Base-by-base conservation (phyloP, 2,329 filamentous ascomycete species). In the Fusarium sp. region DNA sequence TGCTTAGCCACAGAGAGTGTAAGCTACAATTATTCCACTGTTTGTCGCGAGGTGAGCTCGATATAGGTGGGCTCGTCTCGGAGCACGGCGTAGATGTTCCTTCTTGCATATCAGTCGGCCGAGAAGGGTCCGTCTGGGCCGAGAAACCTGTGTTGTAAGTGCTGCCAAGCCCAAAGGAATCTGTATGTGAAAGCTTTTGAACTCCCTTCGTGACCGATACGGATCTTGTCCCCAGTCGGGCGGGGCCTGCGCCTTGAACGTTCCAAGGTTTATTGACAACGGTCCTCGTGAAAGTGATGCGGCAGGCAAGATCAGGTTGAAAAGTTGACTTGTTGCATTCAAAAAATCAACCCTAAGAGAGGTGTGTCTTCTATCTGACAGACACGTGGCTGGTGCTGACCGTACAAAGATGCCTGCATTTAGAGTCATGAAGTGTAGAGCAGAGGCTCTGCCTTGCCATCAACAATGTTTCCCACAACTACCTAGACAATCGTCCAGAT, bases 41-140 rank as follows among this genome's bases (percentile, higher is more conserved):
- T 57, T 61, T 67, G 45, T 66, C 58, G 60, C 57, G 47, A 69
- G 53, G 42, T 47, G 54, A 53, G 46, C 45, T 61, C 54, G 47
- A 61, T 28, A 52, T 17, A 34, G 45, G 39, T 53, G 46, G 50
- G 49, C 49, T 63, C 45, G 51, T 63, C 53, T 65, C 57, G 58
- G 62, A 46, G 24, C 31, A 63, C 67, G 61, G 65, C 55, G 45
- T 39, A 65, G 57, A 59, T 66, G 57, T 61, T 64, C 54, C 58
- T 63, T 67, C 47, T 61, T 49, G 55, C 46, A 59, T 40, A 43
- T 61, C 59, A 55, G 62, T 73, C 72, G 70, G 72, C 72, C 72
- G 72, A 74, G 65, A 73, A 63, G 17, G 24, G 50, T 42, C 34
- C 59, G 57, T 67, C 60, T 74, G 50, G 53, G 58, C 72, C 70